phyloP scores from a whole-genome alignment of 495 filamentous ascomycete genomes.

The Aspergillus carlsbadensis region DNA sequence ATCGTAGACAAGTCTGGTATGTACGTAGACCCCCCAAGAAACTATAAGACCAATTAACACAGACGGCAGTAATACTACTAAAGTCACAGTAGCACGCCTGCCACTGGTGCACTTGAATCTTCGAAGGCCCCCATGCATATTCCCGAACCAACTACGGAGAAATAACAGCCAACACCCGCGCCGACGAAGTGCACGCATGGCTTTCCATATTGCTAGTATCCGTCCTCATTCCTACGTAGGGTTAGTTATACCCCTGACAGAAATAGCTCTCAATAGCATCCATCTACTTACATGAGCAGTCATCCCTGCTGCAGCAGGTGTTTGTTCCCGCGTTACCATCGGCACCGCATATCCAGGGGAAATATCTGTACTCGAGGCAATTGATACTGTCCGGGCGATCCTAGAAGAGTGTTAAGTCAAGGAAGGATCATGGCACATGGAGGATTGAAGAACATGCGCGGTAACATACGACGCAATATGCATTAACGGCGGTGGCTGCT shows the following conservation, averaged over 20 bases:
- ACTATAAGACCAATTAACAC: background rate
- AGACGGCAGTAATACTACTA: background rate
- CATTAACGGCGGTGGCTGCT: background rate
- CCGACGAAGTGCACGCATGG: background rate
- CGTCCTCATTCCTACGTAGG: background rate
- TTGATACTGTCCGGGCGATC: background rate
- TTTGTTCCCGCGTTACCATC: background rate
- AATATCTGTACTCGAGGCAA: background rate
- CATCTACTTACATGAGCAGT: background rate
- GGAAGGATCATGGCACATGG: background rate
- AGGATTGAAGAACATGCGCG: background rate
- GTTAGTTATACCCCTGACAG: background rate
- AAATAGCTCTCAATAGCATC: background rate
- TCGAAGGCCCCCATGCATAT: background rate
- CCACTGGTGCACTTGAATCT: background rate
- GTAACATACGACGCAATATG: background rate
- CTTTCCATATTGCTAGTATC: background rate
- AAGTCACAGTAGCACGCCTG: background rate
- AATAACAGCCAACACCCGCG: background rate
- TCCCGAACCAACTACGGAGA: background rate
- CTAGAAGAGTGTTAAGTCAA: background rate
- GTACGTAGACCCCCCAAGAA: background rate
- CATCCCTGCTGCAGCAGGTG: background rate
- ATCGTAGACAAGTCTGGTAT: background rate
- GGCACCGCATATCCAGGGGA: background rate